Evolutionary conservation across 2,329 filamentous ascomycete species (phyloP).

Genomic region (Chrysoporthe cubensis): DNA sequence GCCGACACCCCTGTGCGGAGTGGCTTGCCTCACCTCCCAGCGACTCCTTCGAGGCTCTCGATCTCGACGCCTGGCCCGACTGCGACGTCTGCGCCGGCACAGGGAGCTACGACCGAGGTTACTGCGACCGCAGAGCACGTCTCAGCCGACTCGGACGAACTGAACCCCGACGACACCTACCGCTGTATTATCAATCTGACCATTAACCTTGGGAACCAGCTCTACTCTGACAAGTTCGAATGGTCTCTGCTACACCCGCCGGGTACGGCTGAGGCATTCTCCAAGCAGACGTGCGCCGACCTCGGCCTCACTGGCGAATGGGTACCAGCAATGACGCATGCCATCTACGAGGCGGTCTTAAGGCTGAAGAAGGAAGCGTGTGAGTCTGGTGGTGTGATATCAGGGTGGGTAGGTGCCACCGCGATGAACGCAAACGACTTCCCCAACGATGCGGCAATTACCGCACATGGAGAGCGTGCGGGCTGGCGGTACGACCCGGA

Average conservation of each 20-base stretch:
- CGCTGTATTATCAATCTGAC: constrained; percentile 89
- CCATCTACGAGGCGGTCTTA: constrained; percentile 93
- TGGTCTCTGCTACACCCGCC: constrained; percentile 94
- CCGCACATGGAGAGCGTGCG: constrained; percentile 49
- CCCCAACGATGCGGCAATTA: constrained; percentile 80
- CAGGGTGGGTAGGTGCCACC: constrained; percentile 56
- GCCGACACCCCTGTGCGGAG: constrained; percentile 62
- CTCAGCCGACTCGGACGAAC: constrained; percentile 68
- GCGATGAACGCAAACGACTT: constrained; percentile 66
- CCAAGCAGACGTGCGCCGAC: constrained; percentile 90
- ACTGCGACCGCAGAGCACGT: constrained; percentile 72
- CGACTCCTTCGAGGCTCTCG: constrained; percentile 39
- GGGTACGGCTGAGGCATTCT: constrained; percentile 89
- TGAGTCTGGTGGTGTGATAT: constrained; percentile 86
- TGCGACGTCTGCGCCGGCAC: constrained; percentile 11
- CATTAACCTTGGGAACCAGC: constrained; percentile 86
- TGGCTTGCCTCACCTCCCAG: constrained; percentile 53
- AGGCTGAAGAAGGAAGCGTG: constrained; percentile 95
- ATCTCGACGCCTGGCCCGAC: constrained; percentile 22
- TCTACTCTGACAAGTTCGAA: constrained; percentile 97
- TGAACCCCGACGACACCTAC: constrained; percentile 92
- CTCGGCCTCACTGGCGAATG: constrained; percentile 89
- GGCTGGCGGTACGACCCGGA: constrained; percentile 97
- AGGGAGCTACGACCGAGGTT: constrained; percentile 48
- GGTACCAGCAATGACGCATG: constrained; percentile 91